Evolutionary conservation across 2,329 filamentous ascomycete species (phyloP).

Genomic region (Penicillium janthinellum): DNA sequence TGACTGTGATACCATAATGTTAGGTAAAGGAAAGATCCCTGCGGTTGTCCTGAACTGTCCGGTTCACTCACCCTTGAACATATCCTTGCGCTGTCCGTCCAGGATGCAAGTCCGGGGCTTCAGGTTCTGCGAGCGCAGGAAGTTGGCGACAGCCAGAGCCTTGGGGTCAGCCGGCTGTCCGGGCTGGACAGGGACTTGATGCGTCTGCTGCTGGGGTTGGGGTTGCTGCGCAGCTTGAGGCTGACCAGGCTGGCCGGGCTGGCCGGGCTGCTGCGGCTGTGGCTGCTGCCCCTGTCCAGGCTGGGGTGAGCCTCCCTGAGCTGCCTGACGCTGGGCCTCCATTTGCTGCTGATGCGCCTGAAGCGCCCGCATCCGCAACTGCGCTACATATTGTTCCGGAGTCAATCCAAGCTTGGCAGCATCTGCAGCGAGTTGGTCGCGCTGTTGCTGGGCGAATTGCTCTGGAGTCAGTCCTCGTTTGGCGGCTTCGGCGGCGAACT

Average conservation of each 20-base stretch:
- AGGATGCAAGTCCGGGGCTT: slow-evolving; percentile 91
- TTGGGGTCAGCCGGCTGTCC: slow-evolving; percentile 76
- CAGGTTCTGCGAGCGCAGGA: slow-evolving; percentile 78
- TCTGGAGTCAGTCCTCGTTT: slow-evolving; percentile 83
- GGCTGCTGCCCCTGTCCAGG: slow-evolving; percentile 46
- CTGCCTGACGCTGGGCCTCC: slow-evolving; percentile 36
- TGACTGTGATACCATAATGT: slow-evolving; percentile 61
- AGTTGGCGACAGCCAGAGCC: slow-evolving; percentile 85
- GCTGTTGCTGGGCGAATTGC: slow-evolving; percentile 71
- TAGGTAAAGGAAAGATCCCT: not conserved
- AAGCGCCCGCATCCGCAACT: slow-evolving; percentile 51
- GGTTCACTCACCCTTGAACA: slow-evolving; percentile 76
- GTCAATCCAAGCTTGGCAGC: slow-evolving; percentile 56
- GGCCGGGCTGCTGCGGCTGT: slow-evolving; percentile 28
- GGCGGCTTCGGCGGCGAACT: slow-evolving; percentile 78
- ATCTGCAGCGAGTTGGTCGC: slow-evolving; percentile 49
- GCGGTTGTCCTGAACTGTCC: not conserved
- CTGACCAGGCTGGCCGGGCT: slow-evolving; percentile 28
- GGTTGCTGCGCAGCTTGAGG: slow-evolving; percentile 35
- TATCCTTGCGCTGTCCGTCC: slow-evolving; percentile 94
- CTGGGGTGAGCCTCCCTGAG: slow-evolving; percentile 37
- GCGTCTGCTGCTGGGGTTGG: slow-evolving; percentile 39
- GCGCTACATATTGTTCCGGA: slow-evolving; percentile 52
- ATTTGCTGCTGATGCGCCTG: slow-evolving; percentile 45
- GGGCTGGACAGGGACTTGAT: slow-evolving; percentile 52